Evolutionary conservation across 1,284 basidiomycete genomes (phyloP).

Genomic region (Stygiomarasmius scandens): DNA sequence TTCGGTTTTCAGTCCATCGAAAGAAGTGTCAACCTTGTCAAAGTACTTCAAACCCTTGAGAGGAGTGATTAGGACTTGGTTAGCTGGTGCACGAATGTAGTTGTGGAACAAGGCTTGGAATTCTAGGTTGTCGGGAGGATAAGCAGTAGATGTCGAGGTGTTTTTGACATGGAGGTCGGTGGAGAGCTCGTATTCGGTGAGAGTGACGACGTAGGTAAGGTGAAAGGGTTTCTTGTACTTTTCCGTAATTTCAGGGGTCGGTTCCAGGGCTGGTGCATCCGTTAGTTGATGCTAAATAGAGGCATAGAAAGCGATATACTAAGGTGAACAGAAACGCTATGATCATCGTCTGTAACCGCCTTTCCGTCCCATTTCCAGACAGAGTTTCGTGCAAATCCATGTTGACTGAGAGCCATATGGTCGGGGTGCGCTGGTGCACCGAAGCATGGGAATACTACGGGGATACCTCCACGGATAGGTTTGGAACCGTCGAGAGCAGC

Average conservation of each 20-base stretch:
- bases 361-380: constrained; percentile 69
- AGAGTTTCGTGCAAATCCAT: constrained; percentile 83
- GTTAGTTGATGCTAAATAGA: neutral
- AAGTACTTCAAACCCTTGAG: constrained; percentile 66
- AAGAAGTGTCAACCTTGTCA: constrained; percentile 74
- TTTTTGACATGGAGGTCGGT: constrained; percentile 84
- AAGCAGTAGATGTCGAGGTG: constrained; percentile 44
- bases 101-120: constrained; percentile 90
- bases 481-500: constrained; percentile 72
- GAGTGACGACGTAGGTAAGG: constrained; percentile 78
- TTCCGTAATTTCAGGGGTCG: constrained; percentile 58
- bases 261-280: constrained; percentile 53
- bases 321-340: constrained; percentile 57
- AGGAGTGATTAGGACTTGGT: constrained; percentile 58
- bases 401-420: constrained; percentile 75
- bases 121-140: constrained; percentile 51
- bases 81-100: constrained; percentile 75
- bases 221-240: constrained; percentile 67
- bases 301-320: neutral
- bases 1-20: constrained; percentile 64
- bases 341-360: constrained; percentile 65
- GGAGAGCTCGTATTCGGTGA: constrained; percentile 73
- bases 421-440: constrained; percentile 75
- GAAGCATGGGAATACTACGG: constrained; percentile 85
- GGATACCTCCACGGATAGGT: constrained; percentile 81